A percentile compares a stretch with the other conserved stretches of the same genome.
These are phyloP conservation scores for Eucalyptus leucophloia DNA, from an alignment of 345 rosid species.

Conservation along the genomic window DNA sequence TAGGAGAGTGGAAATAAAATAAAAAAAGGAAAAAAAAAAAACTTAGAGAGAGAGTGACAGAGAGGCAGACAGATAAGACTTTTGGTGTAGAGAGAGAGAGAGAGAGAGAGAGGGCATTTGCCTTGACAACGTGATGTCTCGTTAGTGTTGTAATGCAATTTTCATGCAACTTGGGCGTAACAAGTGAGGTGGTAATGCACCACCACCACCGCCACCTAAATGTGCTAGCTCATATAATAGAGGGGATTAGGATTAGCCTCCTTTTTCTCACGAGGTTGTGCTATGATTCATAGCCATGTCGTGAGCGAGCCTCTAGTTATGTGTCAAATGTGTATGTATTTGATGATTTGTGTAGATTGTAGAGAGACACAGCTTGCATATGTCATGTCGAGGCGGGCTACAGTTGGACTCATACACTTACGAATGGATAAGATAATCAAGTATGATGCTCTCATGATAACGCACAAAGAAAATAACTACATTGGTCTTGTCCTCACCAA, in stretches of 20 bases:
- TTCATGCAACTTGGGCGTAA: background rate
- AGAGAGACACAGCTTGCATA: fast-evolving
- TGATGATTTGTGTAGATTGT: background rate
- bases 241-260: background rate
- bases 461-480: fast-evolving
- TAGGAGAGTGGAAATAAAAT: slow-evolving; percentile 7
- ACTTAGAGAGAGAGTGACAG: slow-evolving; percentile 14
- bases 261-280: background rate
- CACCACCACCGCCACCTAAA: background rate
- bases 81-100: background rate
- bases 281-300: background rate
- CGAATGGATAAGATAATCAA: background rate
- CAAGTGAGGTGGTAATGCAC: background rate
- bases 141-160: background rate
- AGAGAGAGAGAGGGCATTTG: background rate
- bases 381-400: background rate
- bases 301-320: background rate
- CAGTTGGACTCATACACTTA: background rate
- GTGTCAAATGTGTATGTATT: fast-evolving
- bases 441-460: background rate
- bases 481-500: fast-evolving
- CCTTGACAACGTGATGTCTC: slow-evolving; percentile 22
- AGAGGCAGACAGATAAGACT: slow-evolving; percentile 40
- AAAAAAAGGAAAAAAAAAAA: background rate
- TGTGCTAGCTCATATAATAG: background rate